Percentiles rank a stretch among this genome's conserved stretches.
Conservation (phyloP, 2,329 filamentous ascomycete genomes). For the Phaeosphaeriaceae sp. region DNA sequence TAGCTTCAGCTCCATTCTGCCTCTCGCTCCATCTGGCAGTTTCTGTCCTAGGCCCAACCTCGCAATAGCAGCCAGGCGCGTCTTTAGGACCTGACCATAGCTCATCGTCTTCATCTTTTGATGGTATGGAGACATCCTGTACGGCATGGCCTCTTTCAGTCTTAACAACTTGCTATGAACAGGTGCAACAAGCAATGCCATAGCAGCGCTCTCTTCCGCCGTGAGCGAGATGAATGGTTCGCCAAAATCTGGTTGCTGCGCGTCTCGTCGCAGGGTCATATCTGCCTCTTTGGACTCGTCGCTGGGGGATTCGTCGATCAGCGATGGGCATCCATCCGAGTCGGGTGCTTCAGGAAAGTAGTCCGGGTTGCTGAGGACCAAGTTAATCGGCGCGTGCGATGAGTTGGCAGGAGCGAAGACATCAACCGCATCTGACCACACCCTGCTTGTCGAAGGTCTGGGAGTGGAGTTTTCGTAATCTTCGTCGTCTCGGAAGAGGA, state of each 20-base stretch:
- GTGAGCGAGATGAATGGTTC: neutral
- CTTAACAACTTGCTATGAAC: conserved; percentile 10
- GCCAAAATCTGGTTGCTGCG: neutral
- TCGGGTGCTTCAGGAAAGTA: neutral
- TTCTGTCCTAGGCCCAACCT: conserved; percentile 5
- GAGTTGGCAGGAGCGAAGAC: neutral
- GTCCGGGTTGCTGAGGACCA: neutral
- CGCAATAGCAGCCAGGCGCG: conserved; percentile 23
- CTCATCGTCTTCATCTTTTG: conserved; percentile 9
- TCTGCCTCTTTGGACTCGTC: neutral
- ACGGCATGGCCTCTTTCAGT: conserved; percentile 13
- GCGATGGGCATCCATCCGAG: neutral
- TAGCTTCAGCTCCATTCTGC: conserved; percentile 15
- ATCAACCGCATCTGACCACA: neutral
- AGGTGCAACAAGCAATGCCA: conserved; percentile 12
- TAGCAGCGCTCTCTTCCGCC: neutral
- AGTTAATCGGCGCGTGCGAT: neutral
- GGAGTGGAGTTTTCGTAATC: neutral
- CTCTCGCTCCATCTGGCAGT: conserved; percentile 4
- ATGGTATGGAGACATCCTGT: conserved; percentile 14
- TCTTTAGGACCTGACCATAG: conserved; percentile 21
- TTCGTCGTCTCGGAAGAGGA: neutral
- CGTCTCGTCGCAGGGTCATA: neutral
- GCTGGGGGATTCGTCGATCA: neutral
- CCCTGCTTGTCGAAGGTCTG: neutral